These are phyloP conservation scores for Phytophthora sojae DNA, from an alignment of 352 stramenopile species.

Conservation along the genomic window DNA sequence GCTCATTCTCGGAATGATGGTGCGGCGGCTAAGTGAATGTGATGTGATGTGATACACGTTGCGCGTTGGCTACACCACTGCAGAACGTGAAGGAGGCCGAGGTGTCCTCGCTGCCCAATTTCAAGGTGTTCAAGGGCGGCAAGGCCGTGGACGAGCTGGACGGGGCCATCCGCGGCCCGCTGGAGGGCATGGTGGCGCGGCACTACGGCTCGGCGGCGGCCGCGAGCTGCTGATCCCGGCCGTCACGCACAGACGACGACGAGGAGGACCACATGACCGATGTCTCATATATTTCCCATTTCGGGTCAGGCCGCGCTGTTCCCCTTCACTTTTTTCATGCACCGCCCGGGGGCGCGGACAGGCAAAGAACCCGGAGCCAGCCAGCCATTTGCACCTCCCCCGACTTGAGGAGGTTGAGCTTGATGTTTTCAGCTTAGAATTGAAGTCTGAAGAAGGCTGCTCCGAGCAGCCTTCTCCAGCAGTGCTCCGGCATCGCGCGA, in stretches of 20 bases:
- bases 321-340: constrained; percentile 14
- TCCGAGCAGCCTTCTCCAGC: too few species aligned
- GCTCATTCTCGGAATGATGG: constrained; percentile 31
- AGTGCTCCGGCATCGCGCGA: neutral
- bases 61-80: constrained; percentile 1
- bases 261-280: constrained; percentile 15
- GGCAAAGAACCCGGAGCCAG: constrained; percentile 3
- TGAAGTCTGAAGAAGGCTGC: constrained; percentile 2
- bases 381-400: neutral
- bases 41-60: neutral
- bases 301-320: constrained; percentile 1
- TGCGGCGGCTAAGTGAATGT: constrained; percentile 9
- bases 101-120: constrained; percentile 91
- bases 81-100: constrained; percentile 62
- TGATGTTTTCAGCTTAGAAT: neutral
- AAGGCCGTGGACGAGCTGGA: constrained; percentile 85
- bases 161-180: constrained; percentile 68
- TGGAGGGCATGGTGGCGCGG: constrained; percentile 62
- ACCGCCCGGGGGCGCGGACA: too few species aligned
- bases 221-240: constrained; percentile 17
- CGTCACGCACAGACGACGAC: constrained; percentile 9
- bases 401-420: too few species aligned
- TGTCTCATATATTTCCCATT: constrained; percentile 33
- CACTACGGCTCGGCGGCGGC: constrained; percentile 32
- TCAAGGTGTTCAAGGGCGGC: constrained; percentile 93